Conservation (phyloP, 805 yeast genomes). For the Metschnikowia sp. region DNA sequence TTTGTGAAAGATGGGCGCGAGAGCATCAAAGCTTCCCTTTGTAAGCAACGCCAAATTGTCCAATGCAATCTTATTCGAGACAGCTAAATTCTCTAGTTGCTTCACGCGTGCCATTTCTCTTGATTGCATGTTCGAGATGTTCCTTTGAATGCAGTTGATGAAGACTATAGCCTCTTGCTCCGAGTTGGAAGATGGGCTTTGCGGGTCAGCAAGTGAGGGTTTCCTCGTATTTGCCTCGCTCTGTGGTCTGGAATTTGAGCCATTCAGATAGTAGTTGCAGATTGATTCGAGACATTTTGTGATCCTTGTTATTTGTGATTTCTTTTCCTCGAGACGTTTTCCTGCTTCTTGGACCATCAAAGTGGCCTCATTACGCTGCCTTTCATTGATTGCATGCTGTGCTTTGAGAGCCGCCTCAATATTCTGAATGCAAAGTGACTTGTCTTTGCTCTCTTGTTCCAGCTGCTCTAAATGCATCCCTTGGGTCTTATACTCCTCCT, state of each 20-base stretch:
- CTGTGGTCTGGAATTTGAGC: background rate
- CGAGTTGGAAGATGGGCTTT: background rate
- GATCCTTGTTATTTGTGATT: background rate
- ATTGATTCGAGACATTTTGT: background rate
- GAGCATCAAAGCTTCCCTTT: conserved; percentile 10
- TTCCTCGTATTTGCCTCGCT: background rate
- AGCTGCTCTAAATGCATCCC: background rate
- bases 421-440: background rate
- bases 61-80: conserved; percentile 11
- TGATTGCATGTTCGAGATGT: background rate
- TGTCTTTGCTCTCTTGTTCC: background rate
- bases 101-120: background rate
- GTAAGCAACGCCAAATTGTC: conserved; percentile 7
- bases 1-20: conserved; percentile 11
- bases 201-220: background rate
- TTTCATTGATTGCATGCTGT: conserved; percentile 1
- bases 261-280: background rate
- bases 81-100: background rate
- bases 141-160: background rate
- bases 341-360: conserved; percentile 4
- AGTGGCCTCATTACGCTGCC: conserved; percentile 4
- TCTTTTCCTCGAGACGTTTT: conserved; percentile 6
- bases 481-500: background rate
- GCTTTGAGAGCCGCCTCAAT: background rate
- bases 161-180: background rate